These are phyloP conservation scores for Scutellaria minor DNA, from an alignment of 257 asterid species.

Conservation along the genomic window DNA sequence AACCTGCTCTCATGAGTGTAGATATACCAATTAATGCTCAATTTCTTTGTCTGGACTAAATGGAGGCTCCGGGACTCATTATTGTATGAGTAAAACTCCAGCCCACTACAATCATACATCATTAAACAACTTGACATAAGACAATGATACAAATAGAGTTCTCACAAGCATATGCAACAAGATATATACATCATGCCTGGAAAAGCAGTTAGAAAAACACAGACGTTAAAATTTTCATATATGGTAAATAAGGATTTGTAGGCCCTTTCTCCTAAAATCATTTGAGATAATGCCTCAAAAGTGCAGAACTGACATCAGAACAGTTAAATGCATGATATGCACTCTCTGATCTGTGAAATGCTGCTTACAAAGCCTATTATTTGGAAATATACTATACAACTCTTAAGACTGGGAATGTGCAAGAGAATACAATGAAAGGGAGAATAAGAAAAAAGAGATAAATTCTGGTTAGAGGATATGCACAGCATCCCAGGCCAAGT, in stretches of 20 bases:
- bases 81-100: conserved; percentile 71
- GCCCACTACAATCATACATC: conserved; percentile 64
- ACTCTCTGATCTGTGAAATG: not conserved
- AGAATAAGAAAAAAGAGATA: not conserved
- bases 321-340: conserved; percentile 3
- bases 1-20: conserved; percentile 97
- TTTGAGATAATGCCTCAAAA: not conserved
- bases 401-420: not conserved
- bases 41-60: conserved; percentile 75
- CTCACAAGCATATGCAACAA: conserved; percentile 30
- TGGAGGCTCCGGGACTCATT: conserved; percentile 64
- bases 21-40: conserved; percentile 77
- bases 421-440: conserved; percentile 8
- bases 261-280: not conserved
- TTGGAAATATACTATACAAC: not conserved
- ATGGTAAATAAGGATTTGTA: conserved; percentile 3
- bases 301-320: conserved; percentile 13
- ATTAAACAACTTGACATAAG: conserved; percentile 37
- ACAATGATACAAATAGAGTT: conserved; percentile 2
- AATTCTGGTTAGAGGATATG: conserved; percentile 1
- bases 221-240: conserved; percentile 14
- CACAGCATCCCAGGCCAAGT: not conserved
- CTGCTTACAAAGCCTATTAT: not conserved
- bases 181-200: conserved; percentile 14
- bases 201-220: conserved; percentile 9